Evolutionary conservation across 2,329 filamentous ascomycete species (phyloP).

Genomic region (Exophiala sp.): DNA sequence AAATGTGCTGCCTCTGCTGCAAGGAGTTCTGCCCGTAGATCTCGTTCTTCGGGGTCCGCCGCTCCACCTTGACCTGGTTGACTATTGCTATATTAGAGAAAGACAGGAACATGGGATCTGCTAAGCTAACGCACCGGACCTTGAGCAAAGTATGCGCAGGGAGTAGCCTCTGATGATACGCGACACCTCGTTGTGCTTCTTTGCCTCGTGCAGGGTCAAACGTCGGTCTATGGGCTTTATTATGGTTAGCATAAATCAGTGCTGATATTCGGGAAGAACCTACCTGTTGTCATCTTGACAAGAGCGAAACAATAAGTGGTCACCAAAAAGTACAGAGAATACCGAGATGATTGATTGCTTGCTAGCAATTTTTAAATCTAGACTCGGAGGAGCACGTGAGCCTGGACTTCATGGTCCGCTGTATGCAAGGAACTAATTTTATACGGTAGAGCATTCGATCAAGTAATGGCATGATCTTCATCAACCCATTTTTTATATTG

Average conservation of each 20-base stretch:
- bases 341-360: no score
- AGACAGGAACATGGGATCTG: not conserved
- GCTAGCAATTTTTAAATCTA: no score
- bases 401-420: no score
- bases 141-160: slow-evolving; percentile 93
- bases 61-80: slow-evolving; percentile 87
- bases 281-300: slow-evolving; percentile 5
- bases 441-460: no score
- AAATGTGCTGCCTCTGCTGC: slow-evolving; percentile 84
- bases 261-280: not conserved
- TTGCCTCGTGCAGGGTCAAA: slow-evolving; percentile 96
- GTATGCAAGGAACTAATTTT: no score
- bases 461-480: no score
- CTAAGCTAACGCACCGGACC: slow-evolving; percentile 56
- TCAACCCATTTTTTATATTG: no score
- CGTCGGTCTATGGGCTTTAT: slow-evolving; percentile 71
- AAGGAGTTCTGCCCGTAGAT: slow-evolving; percentile 85
- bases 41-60: slow-evolving; percentile 66
- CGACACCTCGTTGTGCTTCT: slow-evolving; percentile 86
- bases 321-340: slow-evolving; percentile 37
- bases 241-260: not conserved
- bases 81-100: slow-evolving; percentile 36
- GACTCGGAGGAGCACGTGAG: no score
- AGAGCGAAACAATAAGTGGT: slow-evolving; percentile 31
- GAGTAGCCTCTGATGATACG: slow-evolving; percentile 92